Evolutionary conservation across 805 yeast species (phyloP).

Genomic region (Zygoascus flipseniorum): DNA sequence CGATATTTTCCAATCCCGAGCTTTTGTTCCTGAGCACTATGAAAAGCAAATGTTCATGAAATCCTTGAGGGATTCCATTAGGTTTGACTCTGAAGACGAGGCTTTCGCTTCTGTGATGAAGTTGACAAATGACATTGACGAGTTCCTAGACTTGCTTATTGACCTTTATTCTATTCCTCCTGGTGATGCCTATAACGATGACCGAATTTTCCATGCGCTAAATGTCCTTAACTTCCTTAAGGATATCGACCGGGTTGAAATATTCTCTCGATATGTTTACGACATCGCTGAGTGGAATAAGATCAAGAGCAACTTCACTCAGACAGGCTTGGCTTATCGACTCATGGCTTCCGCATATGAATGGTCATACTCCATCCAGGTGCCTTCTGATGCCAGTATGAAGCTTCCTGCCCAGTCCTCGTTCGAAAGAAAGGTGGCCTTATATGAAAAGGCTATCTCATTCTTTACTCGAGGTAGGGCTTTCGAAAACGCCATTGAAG

Average conservation of each 20-base stretch:
- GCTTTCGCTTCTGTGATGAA: conserved; percentile 49
- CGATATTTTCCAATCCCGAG: conserved; percentile 49
- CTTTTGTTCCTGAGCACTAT: conserved; percentile 45
- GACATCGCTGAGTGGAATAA: conserved; percentile 62
- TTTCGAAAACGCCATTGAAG: conserved; percentile 70
- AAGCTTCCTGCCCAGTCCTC: conserved; percentile 71
- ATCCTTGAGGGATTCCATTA: conserved; percentile 40
- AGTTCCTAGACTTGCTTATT: conserved; percentile 54
- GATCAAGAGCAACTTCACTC: conserved; percentile 54
- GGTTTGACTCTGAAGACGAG: conserved; percentile 57
- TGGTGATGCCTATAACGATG: conserved; percentile 80
- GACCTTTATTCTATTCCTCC: conserved; percentile 68
- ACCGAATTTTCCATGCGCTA: conserved; percentile 70
- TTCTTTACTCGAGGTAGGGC: conserved; percentile 64
- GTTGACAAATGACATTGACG: conserved; percentile 33
- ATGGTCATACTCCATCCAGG: conserved; percentile 46
- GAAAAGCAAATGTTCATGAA: conserved; percentile 50
- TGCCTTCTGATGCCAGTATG: conserved; percentile 56
- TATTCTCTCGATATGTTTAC: conserved; percentile 69
- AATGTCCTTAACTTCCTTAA: conserved; percentile 68
- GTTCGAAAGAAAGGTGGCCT: conserved; percentile 69
- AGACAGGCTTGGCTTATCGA: conserved; percentile 77
- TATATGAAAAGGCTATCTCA: conserved; percentile 60
- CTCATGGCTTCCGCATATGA: conserved; percentile 65
- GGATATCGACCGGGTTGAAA: conserved; percentile 70